A percentile compares a stretch with the other conserved stretches of the same genome.
phyloP scores from a whole-genome alignment of 768 basidiomycete species.

The Mycena polygramma region DNA sequence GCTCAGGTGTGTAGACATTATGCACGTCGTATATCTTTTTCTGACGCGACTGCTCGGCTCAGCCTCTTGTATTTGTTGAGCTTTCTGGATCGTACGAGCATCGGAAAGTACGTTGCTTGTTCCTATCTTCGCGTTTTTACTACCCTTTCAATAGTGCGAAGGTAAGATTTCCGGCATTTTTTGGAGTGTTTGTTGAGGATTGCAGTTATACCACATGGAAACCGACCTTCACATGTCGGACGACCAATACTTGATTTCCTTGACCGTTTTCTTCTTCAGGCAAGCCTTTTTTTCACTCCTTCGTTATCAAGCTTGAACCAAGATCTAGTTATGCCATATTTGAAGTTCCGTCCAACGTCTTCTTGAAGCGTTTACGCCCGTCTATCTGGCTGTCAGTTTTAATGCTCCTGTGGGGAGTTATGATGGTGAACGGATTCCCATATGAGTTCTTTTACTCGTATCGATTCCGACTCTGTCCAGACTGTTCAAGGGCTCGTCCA shows the following conservation, averaged over 20 bases:
- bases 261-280: slow-evolving; percentile 74
- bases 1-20: background rate
- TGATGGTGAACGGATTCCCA: slow-evolving; percentile 66
- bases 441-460: background rate
- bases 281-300: background rate
- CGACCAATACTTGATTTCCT: slow-evolving; percentile 72
- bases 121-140: slow-evolving; percentile 37
- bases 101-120: slow-evolving; percentile 59
- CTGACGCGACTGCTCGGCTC: slow-evolving; percentile 65
- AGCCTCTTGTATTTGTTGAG: slow-evolving; percentile 83
- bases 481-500: slow-evolving; percentile 80
- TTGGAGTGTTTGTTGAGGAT: slow-evolving; percentile 9
- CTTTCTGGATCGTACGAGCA: slow-evolving; percentile 60
- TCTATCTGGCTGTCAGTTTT: slow-evolving; percentile 82
- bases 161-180: slow-evolving; percentile 42
- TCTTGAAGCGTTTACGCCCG: slow-evolving; percentile 79
- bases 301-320: slow-evolving; percentile 21
- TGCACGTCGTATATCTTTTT: background rate
- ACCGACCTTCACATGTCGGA: slow-evolving; percentile 70
- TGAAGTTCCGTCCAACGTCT: slow-evolving; percentile 82
- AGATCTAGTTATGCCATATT: slow-evolving; percentile 72
- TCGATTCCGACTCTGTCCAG: slow-evolving; percentile 48
- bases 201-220: slow-evolving; percentile 75
- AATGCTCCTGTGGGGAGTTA: slow-evolving; percentile 82
- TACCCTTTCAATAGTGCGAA: slow-evolving; percentile 55